These are phyloP conservation scores for Phyllostachys edulis DNA, from an alignment of 176 grass and related monocot genomes.

Conservation along the genomic window DNA sequence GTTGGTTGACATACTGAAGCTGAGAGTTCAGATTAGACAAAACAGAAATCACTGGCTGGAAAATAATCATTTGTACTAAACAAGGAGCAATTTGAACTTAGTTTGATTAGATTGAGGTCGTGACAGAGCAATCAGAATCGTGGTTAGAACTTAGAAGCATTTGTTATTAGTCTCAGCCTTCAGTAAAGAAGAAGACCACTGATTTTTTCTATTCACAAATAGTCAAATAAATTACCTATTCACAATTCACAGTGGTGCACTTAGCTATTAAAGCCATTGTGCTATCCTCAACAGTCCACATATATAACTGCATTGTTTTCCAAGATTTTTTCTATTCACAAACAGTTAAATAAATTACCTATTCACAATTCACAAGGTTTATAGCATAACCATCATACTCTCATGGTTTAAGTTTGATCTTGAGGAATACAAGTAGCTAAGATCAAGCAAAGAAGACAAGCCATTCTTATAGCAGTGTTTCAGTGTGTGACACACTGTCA, in stretches of 20 bases:
- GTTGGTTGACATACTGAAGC: background rate
- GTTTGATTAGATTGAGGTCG: background rate
- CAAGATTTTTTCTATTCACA: too few species aligned
- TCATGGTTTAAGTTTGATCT: too few species aligned
- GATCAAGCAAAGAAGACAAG: too few species aligned
- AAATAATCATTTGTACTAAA: background rate
- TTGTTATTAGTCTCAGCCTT: background rate
- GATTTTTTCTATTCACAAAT: background rate
- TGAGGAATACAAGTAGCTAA: too few species aligned
- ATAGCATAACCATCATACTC: too few species aligned
- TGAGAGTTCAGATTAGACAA: background rate
- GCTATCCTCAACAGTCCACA: background rate
- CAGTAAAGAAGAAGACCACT: background rate
- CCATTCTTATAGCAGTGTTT: too few species aligned
- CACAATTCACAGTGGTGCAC: background rate
- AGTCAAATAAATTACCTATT: background rate
- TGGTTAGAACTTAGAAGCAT: background rate
- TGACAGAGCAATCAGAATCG: background rate
- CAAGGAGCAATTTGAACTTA: background rate
- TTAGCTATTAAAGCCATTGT: background rate
- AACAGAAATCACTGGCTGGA: background rate
- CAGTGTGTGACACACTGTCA: too few species aligned
- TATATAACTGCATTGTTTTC: background rate
- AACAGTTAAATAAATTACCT: too few species aligned
- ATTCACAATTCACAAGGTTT: too few species aligned